phyloP scores from a whole-genome alignment of 495 filamentous ascomycete genomes.

The Letharia columbiana region DNA sequence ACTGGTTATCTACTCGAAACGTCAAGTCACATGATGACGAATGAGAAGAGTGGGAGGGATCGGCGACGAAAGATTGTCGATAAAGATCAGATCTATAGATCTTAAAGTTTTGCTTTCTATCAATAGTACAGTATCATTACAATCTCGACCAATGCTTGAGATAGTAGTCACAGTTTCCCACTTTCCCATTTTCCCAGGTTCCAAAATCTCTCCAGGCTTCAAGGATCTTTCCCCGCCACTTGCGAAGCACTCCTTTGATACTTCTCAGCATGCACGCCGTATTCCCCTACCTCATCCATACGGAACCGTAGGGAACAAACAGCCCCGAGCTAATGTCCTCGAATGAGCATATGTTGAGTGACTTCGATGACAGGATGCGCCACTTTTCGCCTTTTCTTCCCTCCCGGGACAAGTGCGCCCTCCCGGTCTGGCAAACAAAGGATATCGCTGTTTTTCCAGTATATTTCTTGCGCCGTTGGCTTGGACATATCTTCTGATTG shows the following conservation, averaged over 20 bases:
- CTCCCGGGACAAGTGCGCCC: neutral
- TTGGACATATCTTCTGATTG: neutral
- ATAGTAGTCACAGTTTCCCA: neutral
- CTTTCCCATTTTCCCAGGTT: too few relatives aligned
- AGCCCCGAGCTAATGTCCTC: neutral
- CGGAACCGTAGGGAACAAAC: neutral
- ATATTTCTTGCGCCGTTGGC: neutral
- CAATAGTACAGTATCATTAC: too few relatives aligned
- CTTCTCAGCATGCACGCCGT: neutral
- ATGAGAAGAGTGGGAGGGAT: neutral
- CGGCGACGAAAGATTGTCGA: too few relatives aligned
- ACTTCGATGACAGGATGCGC: neutral
- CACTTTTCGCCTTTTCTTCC: neutral
- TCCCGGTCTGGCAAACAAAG: neutral
- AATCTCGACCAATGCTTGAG: neutral
- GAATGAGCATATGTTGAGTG: neutral
- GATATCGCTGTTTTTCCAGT: neutral
- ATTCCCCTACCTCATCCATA: neutral
- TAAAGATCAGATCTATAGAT: too few relatives aligned
- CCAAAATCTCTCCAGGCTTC: too few relatives aligned
- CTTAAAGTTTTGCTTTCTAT: too few relatives aligned
- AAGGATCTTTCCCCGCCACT: neutral
- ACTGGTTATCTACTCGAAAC: neutral
- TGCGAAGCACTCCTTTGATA: neutral
- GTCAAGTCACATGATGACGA: conserved; percentile 7